Evolutionary conservation across 257 asterid species (phyloP), one percentile per base, ranked within the genome.

Genomic region (Solanum rostratum): DNA sequence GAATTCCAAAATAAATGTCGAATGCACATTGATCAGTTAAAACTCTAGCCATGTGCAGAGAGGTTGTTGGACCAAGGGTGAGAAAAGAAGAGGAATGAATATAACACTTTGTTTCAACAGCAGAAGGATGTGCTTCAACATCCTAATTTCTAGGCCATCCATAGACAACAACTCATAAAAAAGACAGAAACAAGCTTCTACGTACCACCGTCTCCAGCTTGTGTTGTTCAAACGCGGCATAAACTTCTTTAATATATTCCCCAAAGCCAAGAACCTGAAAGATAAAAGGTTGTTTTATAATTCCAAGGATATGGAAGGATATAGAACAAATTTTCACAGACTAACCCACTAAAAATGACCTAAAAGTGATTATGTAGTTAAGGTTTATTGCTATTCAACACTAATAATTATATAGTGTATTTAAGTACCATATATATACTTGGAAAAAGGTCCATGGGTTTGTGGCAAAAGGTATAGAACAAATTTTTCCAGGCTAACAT

Each of bases 191-290:
- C 55, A 14, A 78, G 71, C 53, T 41, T 85, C 85, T 87, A 46
- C 41, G 0, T 74, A 95, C 98, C 91, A 91, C 84, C 3, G 98
- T 96, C 89, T 96, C 99, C 19, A 88, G 87, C 89, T 91, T 92
- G 91, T 97, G 99, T 84, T 97, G 99, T 88, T 97, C 99, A 79
- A 95, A 97, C 8, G 99, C 98, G 16, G 98, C 91, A 65, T 89
- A 94, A 80, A 97, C 99, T 66, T 97, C 99, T 91, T 91, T 98
- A 49, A 93, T 91, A 86, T 97, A 97, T 71, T 95, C 98, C 86
- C 97, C 94, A 81, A 97, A 97, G 74, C 98, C 99, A 88, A 96
- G 98, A 86, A 92, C 98, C 98, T 95, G 93, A 59, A 53, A 63
- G 55, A 6, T 60, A 76, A 76, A 49, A 49, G 24, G 43, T 68